These are phyloP conservation scores for Coniophora puteana DNA, from an alignment of 1,284 basidiomycete species.

Conservation along the genomic window DNA sequence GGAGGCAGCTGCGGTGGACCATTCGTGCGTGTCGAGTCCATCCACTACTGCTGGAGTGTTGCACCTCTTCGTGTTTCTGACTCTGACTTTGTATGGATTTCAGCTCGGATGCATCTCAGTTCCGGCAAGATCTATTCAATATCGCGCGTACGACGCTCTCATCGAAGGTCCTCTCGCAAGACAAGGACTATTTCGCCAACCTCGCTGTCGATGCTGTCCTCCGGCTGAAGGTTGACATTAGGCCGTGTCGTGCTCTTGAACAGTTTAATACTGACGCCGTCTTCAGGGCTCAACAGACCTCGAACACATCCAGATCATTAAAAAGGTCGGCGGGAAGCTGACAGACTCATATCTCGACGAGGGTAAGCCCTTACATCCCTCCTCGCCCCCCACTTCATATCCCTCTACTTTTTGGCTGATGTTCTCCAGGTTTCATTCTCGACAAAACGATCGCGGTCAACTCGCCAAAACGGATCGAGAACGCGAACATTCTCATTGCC, in stretches of 20 bases:
- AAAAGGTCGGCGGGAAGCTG: constrained; percentile 98
- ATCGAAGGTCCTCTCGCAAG: constrained; percentile 94
- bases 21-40: constrained; percentile 58
- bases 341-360: constrained; percentile 99
- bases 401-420: constrained; percentile 2
- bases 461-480: constrained; percentile 92
- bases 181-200: constrained; percentile 99
- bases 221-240: constrained; percentile 86
- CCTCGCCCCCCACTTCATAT: background rate
- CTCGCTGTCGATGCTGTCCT: constrained; percentile 97
- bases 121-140: constrained; percentile 91
- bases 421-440: constrained; percentile 85
- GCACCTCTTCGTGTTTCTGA: constrained; percentile 7
- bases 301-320: constrained; percentile 99
- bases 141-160: constrained; percentile 96
- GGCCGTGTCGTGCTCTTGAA: background rate
- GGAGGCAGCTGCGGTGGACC: constrained; percentile 78
- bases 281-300: constrained; percentile 88
- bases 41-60: background rate
- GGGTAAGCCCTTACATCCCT: constrained; percentile 59
- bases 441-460: constrained; percentile 96
- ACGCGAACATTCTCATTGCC: constrained; percentile 95
- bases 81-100: background rate
- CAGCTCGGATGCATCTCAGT: constrained; percentile 71
- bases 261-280: constrained; percentile 7